These are phyloP conservation scores for Beauveria medogensis DNA, from an alignment of 2,329 filamentous ascomycete species.

Conservation along the genomic window DNA sequence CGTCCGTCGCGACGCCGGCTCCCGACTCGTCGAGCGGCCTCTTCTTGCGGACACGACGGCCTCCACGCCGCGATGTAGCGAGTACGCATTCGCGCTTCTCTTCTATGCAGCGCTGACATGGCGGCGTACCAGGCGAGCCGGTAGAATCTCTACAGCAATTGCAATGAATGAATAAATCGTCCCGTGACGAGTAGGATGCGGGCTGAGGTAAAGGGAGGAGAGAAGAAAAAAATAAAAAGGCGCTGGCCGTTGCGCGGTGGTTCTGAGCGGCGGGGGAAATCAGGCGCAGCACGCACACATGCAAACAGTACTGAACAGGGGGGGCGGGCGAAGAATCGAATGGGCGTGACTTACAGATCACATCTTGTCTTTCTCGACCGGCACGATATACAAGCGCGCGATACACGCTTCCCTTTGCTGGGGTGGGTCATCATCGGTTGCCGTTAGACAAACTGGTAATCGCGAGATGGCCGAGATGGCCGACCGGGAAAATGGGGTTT, in stretches of 20 bases:
- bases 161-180: not conserved
- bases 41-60: conserved; percentile 18
- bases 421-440: conserved; percentile 10
- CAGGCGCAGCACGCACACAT: too few species aligned
- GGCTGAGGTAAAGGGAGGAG: too few species aligned
- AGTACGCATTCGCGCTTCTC: conserved; percentile 31
- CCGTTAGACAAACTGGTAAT: not conserved
- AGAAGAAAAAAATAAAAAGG: not conserved
- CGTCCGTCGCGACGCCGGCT: not conserved
- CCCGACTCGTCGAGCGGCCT: not conserved
- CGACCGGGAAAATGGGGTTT: conserved; percentile 4
- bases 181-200: not conserved
- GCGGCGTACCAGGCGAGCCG: conserved; percentile 27
- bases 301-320: not conserved
- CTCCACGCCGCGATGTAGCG: conserved; percentile 31
- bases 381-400: conserved; percentile 24
- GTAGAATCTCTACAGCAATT: conserved; percentile 21
- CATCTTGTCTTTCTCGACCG: conserved; percentile 25
- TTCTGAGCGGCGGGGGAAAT: not conserved
- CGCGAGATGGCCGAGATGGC: conserved; percentile 10
- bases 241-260: not conserved
- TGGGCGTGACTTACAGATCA: conserved; percentile 21
- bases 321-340: not conserved
- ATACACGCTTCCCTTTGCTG: conserved; percentile 22
- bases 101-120: conserved; percentile 31